A percentile compares a stretch with the other conserved stretches of the same genome.
Conservation (phyloP, 345 rosid species). For the Ceriops zippeliana region DNA sequence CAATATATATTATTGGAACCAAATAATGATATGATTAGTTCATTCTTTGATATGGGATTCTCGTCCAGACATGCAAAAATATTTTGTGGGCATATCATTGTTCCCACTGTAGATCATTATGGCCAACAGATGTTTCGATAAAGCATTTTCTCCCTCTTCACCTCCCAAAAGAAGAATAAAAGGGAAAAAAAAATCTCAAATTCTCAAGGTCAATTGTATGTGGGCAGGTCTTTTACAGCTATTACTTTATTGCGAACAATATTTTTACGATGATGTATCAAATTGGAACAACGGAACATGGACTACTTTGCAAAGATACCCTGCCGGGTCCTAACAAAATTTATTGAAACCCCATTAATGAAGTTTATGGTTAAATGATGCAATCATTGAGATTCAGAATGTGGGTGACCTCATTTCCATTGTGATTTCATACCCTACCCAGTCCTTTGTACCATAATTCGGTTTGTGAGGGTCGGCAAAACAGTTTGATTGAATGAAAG, state of each 20-base stretch:
- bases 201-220: too few species aligned
- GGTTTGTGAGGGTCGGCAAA: constrained; percentile 36
- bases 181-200: too few species aligned
- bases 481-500: constrained; percentile 20
- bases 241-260: background rate
- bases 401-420: constrained; percentile 19
- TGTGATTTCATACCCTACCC: constrained; percentile 9
- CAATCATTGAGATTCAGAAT: constrained; percentile 18
- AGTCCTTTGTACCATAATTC: constrained; percentile 6
- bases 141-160: background rate
- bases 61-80: constrained; percentile 11
- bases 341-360: background rate
- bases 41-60: constrained; percentile 6
- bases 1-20: constrained; percentile 25
- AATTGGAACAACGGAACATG: constrained; percentile 26
- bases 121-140: background rate
- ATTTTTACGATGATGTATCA: constrained; percentile 12
- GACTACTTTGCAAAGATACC: background rate
- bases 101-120: background rate
- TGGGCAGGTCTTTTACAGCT: background rate
- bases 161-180: too few species aligned
- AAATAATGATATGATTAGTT: constrained; percentile 9
- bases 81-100: background rate
- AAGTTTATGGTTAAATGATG: background rate
- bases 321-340: background rate